phyloP scores from a whole-genome alignment of 1,284 basidiomycete species.

The Mycena sp. region DNA sequence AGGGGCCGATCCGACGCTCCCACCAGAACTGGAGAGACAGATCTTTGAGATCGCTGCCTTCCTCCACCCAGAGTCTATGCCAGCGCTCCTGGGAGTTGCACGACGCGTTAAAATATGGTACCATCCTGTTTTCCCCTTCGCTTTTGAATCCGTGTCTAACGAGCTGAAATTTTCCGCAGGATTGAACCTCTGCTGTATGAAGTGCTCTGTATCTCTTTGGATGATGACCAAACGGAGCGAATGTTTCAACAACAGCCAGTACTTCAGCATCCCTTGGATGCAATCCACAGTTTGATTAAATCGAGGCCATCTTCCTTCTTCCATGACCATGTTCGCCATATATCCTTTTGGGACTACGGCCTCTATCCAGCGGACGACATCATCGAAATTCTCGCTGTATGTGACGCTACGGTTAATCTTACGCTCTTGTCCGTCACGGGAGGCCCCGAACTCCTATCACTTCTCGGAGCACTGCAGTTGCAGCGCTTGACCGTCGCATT shows the following conservation, averaged over 20 bases:
- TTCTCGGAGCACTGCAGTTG: not conserved
- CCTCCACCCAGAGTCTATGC: not conserved
- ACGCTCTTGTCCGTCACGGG: not conserved
- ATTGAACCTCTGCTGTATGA: not conserved
- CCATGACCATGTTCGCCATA: not conserved
- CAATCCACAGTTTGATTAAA: not conserved
- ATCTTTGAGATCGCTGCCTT: slow-evolving; percentile 6
- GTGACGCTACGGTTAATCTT: not conserved
- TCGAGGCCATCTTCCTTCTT: not conserved
- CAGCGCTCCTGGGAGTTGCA: not conserved
- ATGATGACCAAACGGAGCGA: no score
- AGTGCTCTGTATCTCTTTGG: not conserved
- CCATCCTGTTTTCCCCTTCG: no score
- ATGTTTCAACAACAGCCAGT: not conserved
- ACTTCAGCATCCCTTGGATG: not conserved
- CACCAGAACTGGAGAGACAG: not conserved
- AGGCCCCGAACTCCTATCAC: not conserved
- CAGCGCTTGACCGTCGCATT: not conserved
- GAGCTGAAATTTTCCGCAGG: not conserved
- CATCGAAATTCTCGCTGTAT: not conserved
- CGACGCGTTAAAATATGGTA: slow-evolving; percentile 5
- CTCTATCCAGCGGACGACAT: not conserved
- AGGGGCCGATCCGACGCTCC: not conserved
- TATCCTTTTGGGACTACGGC: not conserved
- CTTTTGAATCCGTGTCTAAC: not conserved